Conservation (phyloP, 805 yeast species). For the Debaryomyces maramus region DNA sequence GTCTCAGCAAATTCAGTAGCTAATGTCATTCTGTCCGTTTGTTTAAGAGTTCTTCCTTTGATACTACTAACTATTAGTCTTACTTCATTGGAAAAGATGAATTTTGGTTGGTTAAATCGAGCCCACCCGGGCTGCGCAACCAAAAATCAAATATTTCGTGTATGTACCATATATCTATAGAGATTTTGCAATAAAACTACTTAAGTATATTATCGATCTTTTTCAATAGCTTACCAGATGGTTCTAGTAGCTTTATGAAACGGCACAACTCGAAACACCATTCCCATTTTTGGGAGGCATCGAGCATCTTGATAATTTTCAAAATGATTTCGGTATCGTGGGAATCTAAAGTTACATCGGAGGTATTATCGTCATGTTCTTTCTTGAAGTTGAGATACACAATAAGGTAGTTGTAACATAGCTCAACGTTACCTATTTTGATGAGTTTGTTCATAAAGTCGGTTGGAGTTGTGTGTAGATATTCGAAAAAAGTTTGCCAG, state of each 20-base stretch:
- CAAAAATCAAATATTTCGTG: neutral
- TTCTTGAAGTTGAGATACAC: slow-evolving; percentile 52
- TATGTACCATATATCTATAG: neutral
- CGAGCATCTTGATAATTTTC: slow-evolving; percentile 45
- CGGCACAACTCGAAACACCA: slow-evolving; percentile 56
- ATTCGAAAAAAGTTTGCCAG: slow-evolving; percentile 51
- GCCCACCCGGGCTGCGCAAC: slow-evolving; percentile 6
- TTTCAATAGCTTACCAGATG: slow-evolving; percentile 33
- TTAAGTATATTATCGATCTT: slow-evolving; percentile 2
- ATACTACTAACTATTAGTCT: slow-evolving; percentile 5
- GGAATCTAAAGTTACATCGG: slow-evolving; percentile 18
- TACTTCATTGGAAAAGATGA: slow-evolving; percentile 10
- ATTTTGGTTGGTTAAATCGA: slow-evolving; percentile 24
- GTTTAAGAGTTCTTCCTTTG: neutral
- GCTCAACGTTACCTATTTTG: slow-evolving; percentile 40
- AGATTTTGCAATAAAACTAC: slow-evolving; percentile 1
- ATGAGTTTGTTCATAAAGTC: slow-evolving; percentile 44
- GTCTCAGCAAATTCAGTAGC: slow-evolving; percentile 86
- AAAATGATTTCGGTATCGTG: slow-evolving; percentile 43
- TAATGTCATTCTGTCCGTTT: slow-evolving; percentile 46
- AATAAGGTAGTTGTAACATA: slow-evolving; percentile 53
- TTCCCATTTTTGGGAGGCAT: slow-evolving; percentile 44
- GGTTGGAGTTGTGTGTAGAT: slow-evolving; percentile 44
- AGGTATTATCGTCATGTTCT: slow-evolving; percentile 28
- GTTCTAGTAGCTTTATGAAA: slow-evolving; percentile 52